phyloP scores from a whole-genome alignment of 2,329 filamentous ascomycete genomes.

The Fusarium oligoseptatum region DNA sequence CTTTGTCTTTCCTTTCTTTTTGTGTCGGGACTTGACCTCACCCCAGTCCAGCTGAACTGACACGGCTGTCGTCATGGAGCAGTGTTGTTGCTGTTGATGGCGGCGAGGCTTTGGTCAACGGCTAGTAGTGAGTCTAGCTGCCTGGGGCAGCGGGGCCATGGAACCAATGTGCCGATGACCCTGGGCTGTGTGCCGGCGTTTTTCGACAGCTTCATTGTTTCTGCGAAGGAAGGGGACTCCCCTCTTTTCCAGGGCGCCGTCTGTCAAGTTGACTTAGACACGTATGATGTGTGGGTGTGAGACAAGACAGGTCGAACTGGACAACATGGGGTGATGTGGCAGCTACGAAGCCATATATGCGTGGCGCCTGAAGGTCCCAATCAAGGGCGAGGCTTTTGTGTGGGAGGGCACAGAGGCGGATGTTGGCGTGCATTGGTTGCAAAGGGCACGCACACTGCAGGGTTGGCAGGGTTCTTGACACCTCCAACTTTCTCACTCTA shows the following conservation, averaged over 20 bases:
- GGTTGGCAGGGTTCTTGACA: constrained; percentile 11
- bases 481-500: background rate
- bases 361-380: constrained; percentile 9
- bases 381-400: constrained; percentile 2
- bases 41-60: constrained; percentile 41
- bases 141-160: background rate
- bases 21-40: constrained; percentile 5
- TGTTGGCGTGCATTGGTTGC: constrained; percentile 1
- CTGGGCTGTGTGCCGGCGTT: background rate
- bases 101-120: constrained; percentile 4
- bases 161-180: background rate
- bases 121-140: background rate
- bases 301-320: background rate
- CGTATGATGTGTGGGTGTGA: constrained; percentile 27
- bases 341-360: constrained; percentile 7
- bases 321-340: constrained; percentile 11
- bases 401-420: background rate
- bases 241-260: background rate
- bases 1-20: constrained; percentile 4
- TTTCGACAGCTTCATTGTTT: constrained; percentile 12
- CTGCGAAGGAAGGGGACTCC: background rate
- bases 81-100: constrained; percentile 12
- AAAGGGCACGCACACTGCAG: constrained; percentile 14
- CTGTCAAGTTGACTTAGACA: constrained; percentile 22
- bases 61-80: constrained; percentile 34